These are phyloP conservation scores for Kazachstania bromeliacearum DNA, from an alignment of 805 yeast genomes.

Conservation along the genomic window DNA sequence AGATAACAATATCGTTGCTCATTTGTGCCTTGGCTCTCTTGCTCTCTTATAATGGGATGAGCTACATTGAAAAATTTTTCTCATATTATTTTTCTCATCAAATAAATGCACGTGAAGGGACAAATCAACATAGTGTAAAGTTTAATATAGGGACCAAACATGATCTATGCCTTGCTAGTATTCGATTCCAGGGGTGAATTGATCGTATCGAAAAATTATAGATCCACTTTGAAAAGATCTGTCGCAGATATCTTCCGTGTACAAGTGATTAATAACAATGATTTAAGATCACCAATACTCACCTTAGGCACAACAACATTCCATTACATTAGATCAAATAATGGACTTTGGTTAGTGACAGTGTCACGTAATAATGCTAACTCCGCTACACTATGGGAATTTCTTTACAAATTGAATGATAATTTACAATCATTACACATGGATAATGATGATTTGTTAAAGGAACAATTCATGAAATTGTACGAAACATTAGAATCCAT, in stretches of 20 bases:
- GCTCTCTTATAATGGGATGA: not conserved
- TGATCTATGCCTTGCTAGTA: conserved; percentile 80
- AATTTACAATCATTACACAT: conserved; percentile 38
- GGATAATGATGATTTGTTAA: conserved; percentile 40
- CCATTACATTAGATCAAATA: conserved; percentile 54
- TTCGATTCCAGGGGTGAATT: conserved; percentile 78
- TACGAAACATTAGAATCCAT: conserved; percentile 74
- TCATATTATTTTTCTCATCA: not conserved
- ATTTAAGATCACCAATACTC: conserved; percentile 56
- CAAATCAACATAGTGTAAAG: too few relatives aligned
- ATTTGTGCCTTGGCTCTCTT: conserved; percentile 1
- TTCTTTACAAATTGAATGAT: conserved; percentile 51
- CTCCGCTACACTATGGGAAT: conserved; percentile 71
- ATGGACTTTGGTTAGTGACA: conserved; percentile 69
- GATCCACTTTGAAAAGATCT: conserved; percentile 67
- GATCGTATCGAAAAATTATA: conserved; percentile 60
- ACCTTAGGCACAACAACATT: conserved; percentile 92
- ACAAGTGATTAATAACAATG: conserved; percentile 63
- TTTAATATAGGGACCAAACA: too few relatives aligned
- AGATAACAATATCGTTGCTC: conserved; percentile 47
- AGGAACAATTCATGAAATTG: conserved; percentile 55
- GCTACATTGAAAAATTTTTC: not conserved
- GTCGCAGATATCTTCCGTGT: conserved; percentile 85
- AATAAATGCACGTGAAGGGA: too few relatives aligned
- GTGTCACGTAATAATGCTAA: conserved; percentile 87